Base-by-base conservation (phyloP, 345 rosid species). In the Rhodomyrtus tomentosa region DNA sequence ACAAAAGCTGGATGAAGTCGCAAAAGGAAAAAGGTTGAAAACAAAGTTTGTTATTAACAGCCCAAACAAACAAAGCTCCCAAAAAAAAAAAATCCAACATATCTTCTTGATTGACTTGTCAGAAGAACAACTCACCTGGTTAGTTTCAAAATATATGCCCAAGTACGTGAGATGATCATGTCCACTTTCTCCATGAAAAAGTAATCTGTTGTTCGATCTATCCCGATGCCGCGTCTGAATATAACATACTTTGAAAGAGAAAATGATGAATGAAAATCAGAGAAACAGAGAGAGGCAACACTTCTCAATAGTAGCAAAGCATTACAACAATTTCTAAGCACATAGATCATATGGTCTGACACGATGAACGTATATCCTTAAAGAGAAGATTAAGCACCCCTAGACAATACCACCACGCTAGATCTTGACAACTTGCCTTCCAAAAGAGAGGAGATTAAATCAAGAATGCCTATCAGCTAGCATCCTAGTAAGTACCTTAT, bases 161-260 rank as follows among this genome's bases (percentile, higher is more conserved):
- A 96, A 86, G 93, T 79, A 55, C 97, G 96, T 85, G 92, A 86
- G 85, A 96, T 93, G 79, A 96, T 89, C 88, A 94, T 91, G 90
- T 96, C 96, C 85, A 96, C 89, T 87, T 94, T 95, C 90, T 93
- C 96, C 96, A 92, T 88, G 92, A 94, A 86, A 90, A 96, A 96
- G 88, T 87, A 95, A 88, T 91, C 95, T 6, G 94, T 91, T 84
- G 96, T 96, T 85, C 81, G 88, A 91, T 96, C 99, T 84, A 95
- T 76, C 84, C 98, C 99, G 81, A 96, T 92, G 73, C 99, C 99
- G 52, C 98, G 95, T 83, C 99, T 92, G 91, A 96, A 96, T 88
- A 96, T 94, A 83, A 96, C 90, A 82, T 93, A 96, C 99, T 96
- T 84, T 83, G 81, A 88, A 85, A 22, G 29, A 53, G 74, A 81